phyloP scores from a whole-genome alignment of 495 filamentous ascomycete species.

The Amniculicola lignicola region DNA sequence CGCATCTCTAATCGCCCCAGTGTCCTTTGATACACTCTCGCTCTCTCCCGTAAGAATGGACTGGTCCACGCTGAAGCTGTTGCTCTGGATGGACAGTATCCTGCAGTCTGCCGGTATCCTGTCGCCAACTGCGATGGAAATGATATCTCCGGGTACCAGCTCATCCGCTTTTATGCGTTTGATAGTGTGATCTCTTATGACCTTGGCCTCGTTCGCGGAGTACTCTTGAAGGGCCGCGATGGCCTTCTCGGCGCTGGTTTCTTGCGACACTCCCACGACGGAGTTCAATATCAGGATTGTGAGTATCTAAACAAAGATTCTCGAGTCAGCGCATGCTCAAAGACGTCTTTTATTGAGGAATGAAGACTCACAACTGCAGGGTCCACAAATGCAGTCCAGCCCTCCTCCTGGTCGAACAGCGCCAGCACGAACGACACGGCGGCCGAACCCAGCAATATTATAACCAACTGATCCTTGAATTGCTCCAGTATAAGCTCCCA shows the following conservation, averaged over 20 bases:
- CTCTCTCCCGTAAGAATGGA: slow-evolving; percentile 97
- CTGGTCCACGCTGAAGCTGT: slow-evolving; percentile 94
- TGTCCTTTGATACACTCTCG: slow-evolving; percentile 91
- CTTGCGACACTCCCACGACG: slow-evolving; percentile 95
- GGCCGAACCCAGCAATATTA: slow-evolving; percentile 91
- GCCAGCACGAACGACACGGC: slow-evolving; percentile 93
- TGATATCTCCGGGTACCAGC: slow-evolving; percentile 90
- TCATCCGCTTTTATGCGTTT: slow-evolving; percentile 87
- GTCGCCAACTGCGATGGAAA: slow-evolving; percentile 86
- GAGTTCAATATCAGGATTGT: slow-evolving; percentile 97
- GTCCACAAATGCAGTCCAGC: slow-evolving; percentile 98
- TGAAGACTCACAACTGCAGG: slow-evolving; percentile 72
- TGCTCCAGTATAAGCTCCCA: slow-evolving; percentile 97
- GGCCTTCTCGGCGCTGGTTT: slow-evolving; percentile 97
- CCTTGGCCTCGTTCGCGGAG: slow-evolving; percentile 96
- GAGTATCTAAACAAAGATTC: slow-evolving; percentile 63
- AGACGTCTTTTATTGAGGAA: not conserved
- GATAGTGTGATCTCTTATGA: slow-evolving; percentile 72
- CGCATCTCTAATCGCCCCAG: slow-evolving; percentile 62
- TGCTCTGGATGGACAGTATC: slow-evolving; percentile 86
- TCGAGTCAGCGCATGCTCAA: slow-evolving; percentile 10
- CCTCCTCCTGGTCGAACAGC: slow-evolving; percentile 87
- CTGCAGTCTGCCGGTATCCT: slow-evolving; percentile 96
- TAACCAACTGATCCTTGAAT: slow-evolving; percentile 97
- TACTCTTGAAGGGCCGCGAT: slow-evolving; percentile 99